A percentile compares a stretch with the other conserved stretches of the same genome.
These are phyloP conservation scores for Rhizopogon vesiculosus DNA, from an alignment of 768 basidiomycete genomes.

Conservation along the genomic window DNA sequence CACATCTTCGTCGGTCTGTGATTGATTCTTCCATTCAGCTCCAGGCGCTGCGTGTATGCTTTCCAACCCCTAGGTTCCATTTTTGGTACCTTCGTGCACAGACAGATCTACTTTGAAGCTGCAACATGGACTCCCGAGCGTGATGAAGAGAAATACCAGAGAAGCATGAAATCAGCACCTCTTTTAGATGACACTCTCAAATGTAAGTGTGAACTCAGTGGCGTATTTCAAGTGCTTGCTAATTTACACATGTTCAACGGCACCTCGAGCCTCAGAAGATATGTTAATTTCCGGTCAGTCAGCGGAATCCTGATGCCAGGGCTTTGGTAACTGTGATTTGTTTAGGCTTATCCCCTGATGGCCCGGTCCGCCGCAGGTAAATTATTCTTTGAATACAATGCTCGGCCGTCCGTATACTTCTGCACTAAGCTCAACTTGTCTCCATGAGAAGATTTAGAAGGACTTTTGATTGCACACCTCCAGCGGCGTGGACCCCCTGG, in stretches of 20 bases:
- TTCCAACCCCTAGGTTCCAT: neutral
- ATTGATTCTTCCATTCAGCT: neutral
- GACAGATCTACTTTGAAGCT: neutral
- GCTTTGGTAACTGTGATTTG: constrained; percentile 11
- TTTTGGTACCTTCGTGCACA: neutral
- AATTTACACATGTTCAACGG: neutral
- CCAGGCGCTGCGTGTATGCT: neutral
- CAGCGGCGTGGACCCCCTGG: neutral
- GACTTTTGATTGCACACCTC: neutral
- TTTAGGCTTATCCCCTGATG: constrained; percentile 1
- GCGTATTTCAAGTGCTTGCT: neutral
- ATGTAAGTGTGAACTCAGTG: neutral
- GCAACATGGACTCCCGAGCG: neutral
- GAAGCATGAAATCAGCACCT: neutral
- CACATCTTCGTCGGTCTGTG: neutral
- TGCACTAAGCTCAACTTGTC: neutral
- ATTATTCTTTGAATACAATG: neutral
- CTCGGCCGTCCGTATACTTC: neutral
- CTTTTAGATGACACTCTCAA: neutral
- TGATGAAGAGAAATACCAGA: neutral
- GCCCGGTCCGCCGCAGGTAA: constrained; percentile 1
- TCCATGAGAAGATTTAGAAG: constrained; percentile 1
- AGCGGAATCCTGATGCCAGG: constrained; percentile 11
- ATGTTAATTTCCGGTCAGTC: constrained; percentile 22
- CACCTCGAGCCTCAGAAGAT: constrained; percentile 6